A percentile compares a stretch with the other conserved stretches of the same genome.
Conservation (phyloP, 208 protist genomes). For the Pavlovales sp. region DNA sequence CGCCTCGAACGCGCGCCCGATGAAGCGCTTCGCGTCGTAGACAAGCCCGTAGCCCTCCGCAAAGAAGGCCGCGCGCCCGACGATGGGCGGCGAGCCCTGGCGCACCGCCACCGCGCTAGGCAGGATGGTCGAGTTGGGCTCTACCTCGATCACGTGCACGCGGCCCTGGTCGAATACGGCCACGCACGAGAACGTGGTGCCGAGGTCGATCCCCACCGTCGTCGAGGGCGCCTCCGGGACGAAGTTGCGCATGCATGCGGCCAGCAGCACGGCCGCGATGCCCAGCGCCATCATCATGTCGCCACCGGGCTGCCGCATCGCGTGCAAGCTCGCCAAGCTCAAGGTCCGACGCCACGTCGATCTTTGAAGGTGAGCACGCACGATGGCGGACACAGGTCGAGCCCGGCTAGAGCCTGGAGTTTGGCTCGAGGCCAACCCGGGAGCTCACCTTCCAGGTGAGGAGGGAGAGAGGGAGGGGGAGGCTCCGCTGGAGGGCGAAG, state of each 20-base stretch:
- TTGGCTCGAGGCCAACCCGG: too few relatives aligned
- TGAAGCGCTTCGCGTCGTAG: constrained; percentile 39
- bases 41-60: not conserved
- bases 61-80: not conserved
- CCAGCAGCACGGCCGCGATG: not conserved
- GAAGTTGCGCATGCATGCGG: not conserved
- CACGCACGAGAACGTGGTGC: constrained; percentile 35
- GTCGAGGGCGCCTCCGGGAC: not conserved
- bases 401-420: too few relatives aligned
- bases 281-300: not conserved
- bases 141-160: constrained; percentile 5
- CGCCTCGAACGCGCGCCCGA: constrained; percentile 5
- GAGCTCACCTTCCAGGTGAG: too few relatives aligned
- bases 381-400: too few relatives aligned
- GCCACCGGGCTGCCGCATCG: not conserved
- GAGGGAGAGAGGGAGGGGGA: too few relatives aligned
- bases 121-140: not conserved
- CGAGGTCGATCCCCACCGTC: constrained; percentile 28
- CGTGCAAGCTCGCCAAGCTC: too few relatives aligned
- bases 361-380: too few relatives aligned
- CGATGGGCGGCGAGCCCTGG: not conserved
- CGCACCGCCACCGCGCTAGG: not conserved
- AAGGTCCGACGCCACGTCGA: too few relatives aligned
- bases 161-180: constrained; percentile 21
- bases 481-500: too few relatives aligned